phyloP scores from a whole-genome alignment of 164 flowering plant genomes.

The Santalum album region DNA sequence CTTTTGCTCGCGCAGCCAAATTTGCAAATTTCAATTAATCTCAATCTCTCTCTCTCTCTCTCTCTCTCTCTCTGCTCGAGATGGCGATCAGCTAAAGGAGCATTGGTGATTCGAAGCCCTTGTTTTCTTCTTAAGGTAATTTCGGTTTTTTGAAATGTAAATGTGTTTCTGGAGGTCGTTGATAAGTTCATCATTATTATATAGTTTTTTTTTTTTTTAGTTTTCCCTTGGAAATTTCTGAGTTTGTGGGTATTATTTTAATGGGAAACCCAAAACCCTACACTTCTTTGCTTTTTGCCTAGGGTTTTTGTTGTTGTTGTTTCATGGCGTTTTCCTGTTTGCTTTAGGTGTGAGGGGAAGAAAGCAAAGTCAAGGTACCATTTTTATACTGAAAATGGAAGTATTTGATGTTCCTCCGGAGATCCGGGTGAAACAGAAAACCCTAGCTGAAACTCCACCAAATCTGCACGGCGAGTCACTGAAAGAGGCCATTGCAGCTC shows the following conservation, averaged over 20 bases:
- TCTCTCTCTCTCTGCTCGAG: no score
- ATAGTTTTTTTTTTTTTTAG: no score
- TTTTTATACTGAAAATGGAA: slow-evolving; percentile 14
- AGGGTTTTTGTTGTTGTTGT: no score
- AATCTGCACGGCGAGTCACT: slow-evolving; percentile 8
- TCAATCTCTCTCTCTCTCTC: neutral
- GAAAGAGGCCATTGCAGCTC: neutral
- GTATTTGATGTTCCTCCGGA: slow-evolving; percentile 1
- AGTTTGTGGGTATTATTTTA: no score
- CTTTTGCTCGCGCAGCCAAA: neutral
- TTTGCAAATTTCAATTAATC: neutral
- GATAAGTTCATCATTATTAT: neutral
- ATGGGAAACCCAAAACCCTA: no score
- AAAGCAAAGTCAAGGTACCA: no score
- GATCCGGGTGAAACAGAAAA: slow-evolving; percentile 2
- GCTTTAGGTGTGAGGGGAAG: no score
- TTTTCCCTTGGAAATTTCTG: no score
- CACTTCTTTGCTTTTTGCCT: no score
- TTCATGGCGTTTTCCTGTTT: no score
- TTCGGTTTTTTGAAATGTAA: neutral
- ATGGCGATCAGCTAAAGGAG: no score
- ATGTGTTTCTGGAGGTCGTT: neutral
- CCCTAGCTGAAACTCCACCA: neutral
- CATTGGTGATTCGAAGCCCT: neutral
- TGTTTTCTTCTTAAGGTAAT: neutral